phyloP scores from a whole-genome alignment of 1,139 yeast species.

The Yamadazyma taylorii region DNA sequence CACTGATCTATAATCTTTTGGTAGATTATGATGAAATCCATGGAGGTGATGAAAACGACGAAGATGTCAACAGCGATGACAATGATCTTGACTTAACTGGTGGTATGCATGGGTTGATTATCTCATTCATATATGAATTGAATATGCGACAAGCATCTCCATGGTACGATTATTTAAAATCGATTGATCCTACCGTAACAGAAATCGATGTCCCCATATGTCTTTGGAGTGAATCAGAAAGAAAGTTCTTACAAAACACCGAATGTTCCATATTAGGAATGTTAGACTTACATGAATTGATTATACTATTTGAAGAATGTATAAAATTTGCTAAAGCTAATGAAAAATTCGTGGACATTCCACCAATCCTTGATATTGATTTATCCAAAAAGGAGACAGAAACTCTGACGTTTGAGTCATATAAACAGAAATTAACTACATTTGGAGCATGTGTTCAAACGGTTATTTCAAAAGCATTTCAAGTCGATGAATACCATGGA shows the following conservation, averaged over 20 bases:
- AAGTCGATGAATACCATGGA: constrained; percentile 72
- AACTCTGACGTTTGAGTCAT: constrained; percentile 10
- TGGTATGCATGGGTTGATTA: constrained; percentile 66
- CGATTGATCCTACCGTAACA: constrained; percentile 45
- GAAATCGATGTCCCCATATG: constrained; percentile 54
- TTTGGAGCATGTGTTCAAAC: constrained; percentile 58
- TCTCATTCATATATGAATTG: constrained; percentile 73
- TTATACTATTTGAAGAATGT: constrained; percentile 53
- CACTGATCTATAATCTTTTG: constrained; percentile 67
- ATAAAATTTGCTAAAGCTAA: constrained; percentile 46
- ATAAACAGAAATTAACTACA: constrained; percentile 25
- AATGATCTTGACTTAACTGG: constrained; percentile 31
- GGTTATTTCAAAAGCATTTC: constrained; percentile 77
- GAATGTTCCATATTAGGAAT: constrained; percentile 67
- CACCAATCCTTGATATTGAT: constrained; percentile 32
- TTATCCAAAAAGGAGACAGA: constrained; percentile 10
- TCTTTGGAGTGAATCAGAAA: constrained; percentile 59
- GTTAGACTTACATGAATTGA: constrained; percentile 57
- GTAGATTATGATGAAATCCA: constrained; percentile 43
- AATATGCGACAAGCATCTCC: constrained; percentile 57
- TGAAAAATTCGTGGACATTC: constrained; percentile 31
- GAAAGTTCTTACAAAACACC: constrained; percentile 56
- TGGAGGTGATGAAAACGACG: constrained; percentile 14
- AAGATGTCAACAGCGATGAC: too few species aligned
- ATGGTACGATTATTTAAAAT: constrained; percentile 66